A percentile compares a stretch with the other conserved stretches of the same genome.
phyloP scores from a whole-genome alignment of 2,329 filamentous ascomycete genomes.

The Lachnellula cervina region DNA sequence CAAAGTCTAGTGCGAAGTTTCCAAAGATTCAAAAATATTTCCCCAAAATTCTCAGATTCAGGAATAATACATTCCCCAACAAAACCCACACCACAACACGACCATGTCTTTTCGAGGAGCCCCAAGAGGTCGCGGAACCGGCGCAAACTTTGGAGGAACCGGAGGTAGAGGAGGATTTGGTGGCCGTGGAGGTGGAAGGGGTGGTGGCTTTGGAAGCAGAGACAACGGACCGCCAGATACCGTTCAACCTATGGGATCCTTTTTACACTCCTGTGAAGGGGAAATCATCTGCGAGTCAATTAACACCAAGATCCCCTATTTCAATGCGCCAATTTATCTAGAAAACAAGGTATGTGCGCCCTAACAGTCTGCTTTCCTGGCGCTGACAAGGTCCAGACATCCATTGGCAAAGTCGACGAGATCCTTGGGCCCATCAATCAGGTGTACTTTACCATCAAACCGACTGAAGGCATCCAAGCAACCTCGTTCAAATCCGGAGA shows the following conservation, averaged over 20 bases:
- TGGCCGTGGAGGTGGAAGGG: constrained; percentile 48
- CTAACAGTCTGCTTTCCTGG: not conserved
- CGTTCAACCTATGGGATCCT: constrained; percentile 74
- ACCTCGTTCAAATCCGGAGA: constrained; percentile 92
- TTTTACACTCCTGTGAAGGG: constrained; percentile 92
- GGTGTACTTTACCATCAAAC: constrained; percentile 98
- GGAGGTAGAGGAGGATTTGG: constrained; percentile 47
- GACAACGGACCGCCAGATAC: constrained; percentile 59
- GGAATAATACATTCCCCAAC: constrained; percentile 5
- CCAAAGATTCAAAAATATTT: constrained; percentile 9
- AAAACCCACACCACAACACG: constrained; percentile 36
- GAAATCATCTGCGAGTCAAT: constrained; percentile 96
- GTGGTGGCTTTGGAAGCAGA: constrained; percentile 55
- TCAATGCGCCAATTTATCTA: constrained; percentile 98
- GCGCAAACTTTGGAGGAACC: constrained; percentile 45
- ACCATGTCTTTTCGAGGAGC: constrained; percentile 48
- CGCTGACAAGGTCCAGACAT: constrained; percentile 48
- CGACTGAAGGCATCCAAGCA: constrained; percentile 91
- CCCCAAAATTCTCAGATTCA: constrained; percentile 14
- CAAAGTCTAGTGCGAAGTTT: constrained; percentile 5
- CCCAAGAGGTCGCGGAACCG: constrained; percentile 49
- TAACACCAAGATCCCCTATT: constrained; percentile 95
- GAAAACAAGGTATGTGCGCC: constrained; percentile 76
- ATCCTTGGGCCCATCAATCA: constrained; percentile 96
- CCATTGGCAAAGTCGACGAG: constrained; percentile 96